phyloP scores from a whole-genome alignment of 1,284 basidiomycete species.

The Jaminaea rosea region DNA sequence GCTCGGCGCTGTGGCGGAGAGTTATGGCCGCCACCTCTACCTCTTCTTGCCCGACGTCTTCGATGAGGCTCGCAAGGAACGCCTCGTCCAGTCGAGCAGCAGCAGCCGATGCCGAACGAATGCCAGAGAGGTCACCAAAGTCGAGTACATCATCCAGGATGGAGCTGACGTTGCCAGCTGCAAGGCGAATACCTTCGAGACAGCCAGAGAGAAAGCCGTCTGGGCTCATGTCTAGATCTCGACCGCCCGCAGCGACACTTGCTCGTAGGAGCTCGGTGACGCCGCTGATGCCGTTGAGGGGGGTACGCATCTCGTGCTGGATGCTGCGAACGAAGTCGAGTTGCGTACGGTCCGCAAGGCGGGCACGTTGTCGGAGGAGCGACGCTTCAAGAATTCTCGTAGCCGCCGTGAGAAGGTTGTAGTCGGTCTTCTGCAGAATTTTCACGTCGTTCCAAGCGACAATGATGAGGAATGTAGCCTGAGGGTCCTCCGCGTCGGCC shows the following conservation, averaged over 20 bases:
- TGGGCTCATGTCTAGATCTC: constrained; percentile 17
- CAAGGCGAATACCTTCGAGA: constrained; percentile 27
- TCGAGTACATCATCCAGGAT: constrained; percentile 35
- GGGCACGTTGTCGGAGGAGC: constrained; percentile 22
- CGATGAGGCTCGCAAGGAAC: constrained; percentile 15
- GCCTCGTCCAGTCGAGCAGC: constrained; percentile 10
- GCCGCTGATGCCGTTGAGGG: constrained; percentile 32
- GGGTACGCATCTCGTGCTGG: constrained; percentile 34
- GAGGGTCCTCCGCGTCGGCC: background rate
- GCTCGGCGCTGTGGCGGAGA: background rate
- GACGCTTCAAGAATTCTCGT: constrained; percentile 13
- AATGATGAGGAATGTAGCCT: constrained; percentile 17
- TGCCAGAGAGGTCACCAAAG: constrained; percentile 25
- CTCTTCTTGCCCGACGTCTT: constrained; percentile 26
- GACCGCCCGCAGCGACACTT: constrained; percentile 11
- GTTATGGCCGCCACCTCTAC: constrained; percentile 9
- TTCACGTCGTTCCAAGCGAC: constrained; percentile 13
- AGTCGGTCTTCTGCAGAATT: constrained; percentile 18
- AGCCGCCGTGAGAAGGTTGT: constrained; percentile 17
- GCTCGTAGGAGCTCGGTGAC: constrained; percentile 27
- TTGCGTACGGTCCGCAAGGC: constrained; percentile 25
- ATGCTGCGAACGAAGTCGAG: constrained; percentile 25
- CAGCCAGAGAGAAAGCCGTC: constrained; percentile 21
- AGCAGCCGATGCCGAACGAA: constrained; percentile 1
- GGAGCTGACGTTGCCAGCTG: constrained; percentile 22